These are phyloP conservation scores for Xerocomellus amylosporus DNA, from an alignment of 768 basidiomycete species.

Conservation along the genomic window DNA sequence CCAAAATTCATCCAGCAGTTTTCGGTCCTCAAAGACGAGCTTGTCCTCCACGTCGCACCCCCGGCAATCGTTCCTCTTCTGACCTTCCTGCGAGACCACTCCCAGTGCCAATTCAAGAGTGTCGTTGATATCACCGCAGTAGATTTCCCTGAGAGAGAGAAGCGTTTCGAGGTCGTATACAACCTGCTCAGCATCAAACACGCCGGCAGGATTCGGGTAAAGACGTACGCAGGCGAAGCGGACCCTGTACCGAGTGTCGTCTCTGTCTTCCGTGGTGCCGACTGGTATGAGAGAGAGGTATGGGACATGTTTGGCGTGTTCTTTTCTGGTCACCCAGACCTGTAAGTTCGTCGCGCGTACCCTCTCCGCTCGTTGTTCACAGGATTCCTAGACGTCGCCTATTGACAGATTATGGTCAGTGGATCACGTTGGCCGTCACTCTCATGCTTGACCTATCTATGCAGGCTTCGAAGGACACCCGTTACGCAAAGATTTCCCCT, in stretches of 20 bases:
- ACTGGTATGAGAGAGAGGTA: slow-evolving; percentile 98
- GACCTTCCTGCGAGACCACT: slow-evolving; percentile 92
- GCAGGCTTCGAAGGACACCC: slow-evolving; percentile 96
- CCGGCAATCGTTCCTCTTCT: slow-evolving; percentile 79
- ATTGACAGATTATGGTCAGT: slow-evolving; percentile 91
- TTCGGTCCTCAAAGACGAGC: slow-evolving; percentile 93
- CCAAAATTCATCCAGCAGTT: slow-evolving; percentile 99
- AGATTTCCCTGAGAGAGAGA: slow-evolving; percentile 90
- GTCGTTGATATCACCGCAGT: slow-evolving; percentile 94
- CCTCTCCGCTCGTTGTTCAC: slow-evolving; percentile 15
- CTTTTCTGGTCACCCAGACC: slow-evolving; percentile 94
- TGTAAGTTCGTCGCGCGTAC: slow-evolving; percentile 51
- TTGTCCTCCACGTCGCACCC: slow-evolving; percentile 85
- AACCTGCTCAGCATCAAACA: slow-evolving; percentile 81
- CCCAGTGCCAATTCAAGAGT: slow-evolving; percentile 90
- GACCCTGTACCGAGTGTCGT: slow-evolving; percentile 84
- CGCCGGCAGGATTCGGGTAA: slow-evolving; percentile 87
- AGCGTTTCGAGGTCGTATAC: slow-evolving; percentile 97
- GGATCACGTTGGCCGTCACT: background rate
- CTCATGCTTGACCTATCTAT: background rate
- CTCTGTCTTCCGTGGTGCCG: slow-evolving; percentile 82
- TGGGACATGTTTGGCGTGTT: slow-evolving; percentile 99
- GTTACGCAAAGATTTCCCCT: slow-evolving; percentile 95
- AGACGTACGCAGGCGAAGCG: slow-evolving; percentile 94
- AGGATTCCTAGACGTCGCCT: slow-evolving; percentile 73